Base-by-base conservation (phyloP, 2,329 filamentous ascomycete genomes). In the Colletotrichum salicis region DNA sequence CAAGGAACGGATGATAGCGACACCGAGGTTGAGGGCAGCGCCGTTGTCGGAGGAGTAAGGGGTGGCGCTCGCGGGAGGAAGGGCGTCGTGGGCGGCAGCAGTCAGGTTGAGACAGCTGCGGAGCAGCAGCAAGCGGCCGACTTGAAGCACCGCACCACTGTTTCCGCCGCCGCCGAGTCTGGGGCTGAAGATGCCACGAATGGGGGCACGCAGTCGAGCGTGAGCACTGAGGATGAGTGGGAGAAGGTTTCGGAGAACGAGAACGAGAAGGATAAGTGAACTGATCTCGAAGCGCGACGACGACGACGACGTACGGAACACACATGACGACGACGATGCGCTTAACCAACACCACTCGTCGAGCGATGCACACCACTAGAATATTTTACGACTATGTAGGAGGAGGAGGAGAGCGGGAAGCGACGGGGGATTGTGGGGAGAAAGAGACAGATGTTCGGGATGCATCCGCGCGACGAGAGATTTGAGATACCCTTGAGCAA, bases 171-270 rank as follows among this genome's bases (percentile, higher is more conserved):
- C 0, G 31, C 56, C 67, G 48, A 75, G 64, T 27, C 70, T 81
- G 78, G 76, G 84, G 80, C 73, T 57, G 66, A 74, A 76, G 70
- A 72, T 71, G 73, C 76, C 70, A 72, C 76, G 56, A 76, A 81
- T 59, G 80, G 82, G 62, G 86, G 85, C 48, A 85, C 83, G 29
- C 89, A 86, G 80, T 90, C 88, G 57, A 86, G 87, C 64, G 86
- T 82, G 24, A 96, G 94, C 82, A 98, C 95, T 5, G 96, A 98
- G 84, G 96, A 96, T 78, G 96, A 98, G 83, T 98, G 96, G 96
- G 96, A 98, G 85, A 97, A 96, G 86, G 93, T 98, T 4, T 94
- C 94, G 27, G 93, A 93, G 81, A 89, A 86, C 70, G 90, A 91
- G 85, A 86, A 86, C 76, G 87, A 89, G 75, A 90, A 89, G 81